A percentile compares a stretch with the other conserved stretches of the same genome.
Evolutionary conservation across 495 filamentous ascomycete genomes (phyloP).

Genomic region (Penicillium simplicissimum): DNA sequence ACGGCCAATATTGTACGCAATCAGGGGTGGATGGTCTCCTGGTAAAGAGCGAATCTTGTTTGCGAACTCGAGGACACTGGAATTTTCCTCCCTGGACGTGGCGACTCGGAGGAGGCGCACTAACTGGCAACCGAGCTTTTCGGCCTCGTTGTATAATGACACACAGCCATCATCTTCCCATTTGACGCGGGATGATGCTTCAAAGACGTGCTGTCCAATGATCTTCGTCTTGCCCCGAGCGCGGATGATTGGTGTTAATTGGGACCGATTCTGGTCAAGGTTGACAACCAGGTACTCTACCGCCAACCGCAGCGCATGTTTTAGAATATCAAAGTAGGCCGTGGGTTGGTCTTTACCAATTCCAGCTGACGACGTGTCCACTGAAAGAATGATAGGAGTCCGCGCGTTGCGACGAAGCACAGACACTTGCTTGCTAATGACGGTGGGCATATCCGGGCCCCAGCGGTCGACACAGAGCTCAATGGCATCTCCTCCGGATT

Average conservation of each 20-base stretch:
- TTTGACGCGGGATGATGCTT: constrained; percentile 48
- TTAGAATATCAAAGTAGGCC: constrained; percentile 51
- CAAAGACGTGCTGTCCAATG: constrained; percentile 65
- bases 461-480: constrained; percentile 71
- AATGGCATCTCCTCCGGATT: constrained; percentile 70
- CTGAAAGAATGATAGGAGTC: constrained; percentile 68
- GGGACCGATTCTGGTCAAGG: constrained; percentile 49
- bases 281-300: constrained; percentile 75
- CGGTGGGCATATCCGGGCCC: constrained; percentile 46
- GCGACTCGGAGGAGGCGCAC: constrained; percentile 68
- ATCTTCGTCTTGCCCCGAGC: constrained; percentile 68
- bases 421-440: constrained; percentile 47
- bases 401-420: constrained; percentile 57
- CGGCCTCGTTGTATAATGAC: constrained; percentile 56
- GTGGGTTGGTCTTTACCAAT: constrained; percentile 21
- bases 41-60: constrained; percentile 44
- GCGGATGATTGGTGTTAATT: constrained; percentile 48
- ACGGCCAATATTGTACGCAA: constrained; percentile 72
- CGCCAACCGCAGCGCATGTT: constrained; percentile 68
- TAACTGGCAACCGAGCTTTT: constrained; percentile 66
- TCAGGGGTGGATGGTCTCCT: constrained; percentile 52
- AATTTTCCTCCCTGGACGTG: constrained; percentile 57
- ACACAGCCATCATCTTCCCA: constrained; percentile 65
- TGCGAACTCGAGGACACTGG: constrained; percentile 56
- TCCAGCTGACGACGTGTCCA: constrained; percentile 54